Evolutionary conservation across 2,329 filamentous ascomycete genomes (phyloP), one percentile per base, ranked within the genome.

Genomic region (Thielaviopsis musarum): DNA sequence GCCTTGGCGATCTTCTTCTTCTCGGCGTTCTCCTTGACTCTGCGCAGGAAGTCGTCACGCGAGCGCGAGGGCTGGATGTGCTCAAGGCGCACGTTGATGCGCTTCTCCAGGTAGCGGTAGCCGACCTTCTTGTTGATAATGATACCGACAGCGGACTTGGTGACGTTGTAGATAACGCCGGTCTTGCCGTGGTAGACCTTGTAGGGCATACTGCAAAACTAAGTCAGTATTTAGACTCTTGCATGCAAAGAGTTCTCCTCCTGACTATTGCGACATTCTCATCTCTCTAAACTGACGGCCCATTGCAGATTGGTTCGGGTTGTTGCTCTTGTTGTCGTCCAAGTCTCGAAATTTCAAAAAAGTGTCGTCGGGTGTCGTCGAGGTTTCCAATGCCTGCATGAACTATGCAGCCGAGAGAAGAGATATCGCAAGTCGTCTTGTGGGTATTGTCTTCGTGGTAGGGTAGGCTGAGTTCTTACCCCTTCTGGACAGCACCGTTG

Each of bases 111-210:
- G 85, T 96, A 98, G 72, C 91, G 88, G 86, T 97, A 93, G 79
- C 91, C 90, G 75, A 98, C 93, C 77, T 94, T 89, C 85, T 95
- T 96, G 87, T 95, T 91, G 79, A 98, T 88, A 79, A 98, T 96
- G 76, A 98, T 87, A 71, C 93, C 93, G 74, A 98, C 90, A 53
- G 93, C 88, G 70, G 83, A 87, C 85, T 96, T 95, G 78, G 91
- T 93, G 71, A 98, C 93, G 82, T 98, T 98, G 88, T 95, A 95
- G 78, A 95, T 79, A 70, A 95, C 88, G 73, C 90, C 90, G 65
- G 91, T 95, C 88, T 97, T 97, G 73, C 91, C 93, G 83, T 97
- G 91, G 86, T 95, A 96, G 79, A 95, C 87, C 84, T 96, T 96
- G 86, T 91, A 90, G 70, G 91, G 91, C 89, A 95, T 93, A 81